A percentile compares a stretch with the other conserved stretches of the same genome.
These are phyloP conservation scores for Coemansia sp. DNA, from an alignment of 192 early-diverging fungal genomes.

Conservation along the genomic window DNA sequence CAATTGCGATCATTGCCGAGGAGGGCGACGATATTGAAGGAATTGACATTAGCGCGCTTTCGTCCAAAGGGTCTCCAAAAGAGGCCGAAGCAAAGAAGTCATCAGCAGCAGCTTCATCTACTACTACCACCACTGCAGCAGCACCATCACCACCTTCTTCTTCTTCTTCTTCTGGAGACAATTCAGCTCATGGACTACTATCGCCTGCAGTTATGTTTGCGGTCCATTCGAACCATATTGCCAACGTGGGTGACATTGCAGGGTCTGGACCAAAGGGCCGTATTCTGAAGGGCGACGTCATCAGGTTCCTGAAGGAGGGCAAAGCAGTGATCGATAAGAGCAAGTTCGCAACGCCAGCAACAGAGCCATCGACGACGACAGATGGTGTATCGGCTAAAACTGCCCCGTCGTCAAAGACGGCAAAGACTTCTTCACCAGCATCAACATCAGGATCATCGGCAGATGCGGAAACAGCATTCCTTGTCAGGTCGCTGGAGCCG, in stretches of 20 bases:
- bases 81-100: not conserved
- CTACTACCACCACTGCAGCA: constrained; percentile 13
- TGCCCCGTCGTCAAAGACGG: not conserved
- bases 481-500: constrained; percentile 46
- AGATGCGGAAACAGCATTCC: constrained; percentile 38
- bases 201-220: constrained; percentile 52
- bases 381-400: not conserved
- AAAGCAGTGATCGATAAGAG: constrained; percentile 56
- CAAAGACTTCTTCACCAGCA: constrained; percentile 1
- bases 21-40: constrained; percentile 82
- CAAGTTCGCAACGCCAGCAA: not conserved
- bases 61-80: not conserved
- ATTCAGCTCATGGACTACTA: constrained; percentile 21
- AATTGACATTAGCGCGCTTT: constrained; percentile 66
- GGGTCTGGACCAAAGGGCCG: constrained; percentile 69
- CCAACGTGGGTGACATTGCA: constrained; percentile 44
- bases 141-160: constrained; percentile 29
- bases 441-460: constrained; percentile 12
- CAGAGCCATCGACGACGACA: not conserved
- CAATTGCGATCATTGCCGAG: constrained; percentile 85
- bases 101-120: not conserved
- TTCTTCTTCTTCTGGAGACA: constrained; percentile 16
- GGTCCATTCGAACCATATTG: constrained; percentile 49
- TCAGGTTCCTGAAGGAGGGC: constrained; percentile 59
- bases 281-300: constrained; percentile 75